phyloP scores from a whole-genome alignment of 805 yeast genomes.

The Torulaspora indica region DNA sequence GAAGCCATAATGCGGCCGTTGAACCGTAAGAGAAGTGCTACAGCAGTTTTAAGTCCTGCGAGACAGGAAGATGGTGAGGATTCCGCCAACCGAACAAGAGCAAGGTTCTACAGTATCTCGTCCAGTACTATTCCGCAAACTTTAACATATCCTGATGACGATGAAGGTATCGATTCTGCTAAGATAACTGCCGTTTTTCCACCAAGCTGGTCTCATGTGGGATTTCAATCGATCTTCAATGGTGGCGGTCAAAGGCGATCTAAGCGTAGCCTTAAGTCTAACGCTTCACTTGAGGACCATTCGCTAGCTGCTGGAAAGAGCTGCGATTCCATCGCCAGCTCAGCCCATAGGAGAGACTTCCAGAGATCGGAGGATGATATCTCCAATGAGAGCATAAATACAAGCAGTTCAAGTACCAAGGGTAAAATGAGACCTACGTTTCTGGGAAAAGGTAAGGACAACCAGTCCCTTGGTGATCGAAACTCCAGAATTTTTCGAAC shows the following conservation, averaged over 20 bases:
- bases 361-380: slow-evolving; percentile 14
- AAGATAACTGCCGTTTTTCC: slow-evolving; percentile 13
- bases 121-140: slow-evolving; percentile 34
- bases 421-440: slow-evolving; percentile 14
- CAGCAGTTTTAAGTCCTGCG: slow-evolving; percentile 5
- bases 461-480: slow-evolving; percentile 14
- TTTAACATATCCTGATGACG: slow-evolving; percentile 22
- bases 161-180: slow-evolving; percentile 16
- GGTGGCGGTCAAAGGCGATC: slow-evolving; percentile 23
- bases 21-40: slow-evolving; percentile 17
- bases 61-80: background rate
- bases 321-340: slow-evolving; percentile 6
- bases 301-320: slow-evolving; percentile 13
- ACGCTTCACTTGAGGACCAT: slow-evolving; percentile 10
- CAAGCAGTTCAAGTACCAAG: slow-evolving; percentile 16
- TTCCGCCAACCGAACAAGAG: slow-evolving; percentile 4
- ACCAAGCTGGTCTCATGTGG: slow-evolving; percentile 28
- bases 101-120: slow-evolving; percentile 28
- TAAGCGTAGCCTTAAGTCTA: slow-evolving; percentile 17
- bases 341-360: slow-evolving; percentile 5
- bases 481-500: slow-evolving; percentile 15
- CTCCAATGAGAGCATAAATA: slow-evolving; percentile 16
- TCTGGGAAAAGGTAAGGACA: slow-evolving; percentile 13
- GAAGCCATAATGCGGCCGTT: slow-evolving; percentile 10
- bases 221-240: slow-evolving; percentile 30